Conservation (phyloP, 345 rosid species). For the Citrus medica region DNA sequence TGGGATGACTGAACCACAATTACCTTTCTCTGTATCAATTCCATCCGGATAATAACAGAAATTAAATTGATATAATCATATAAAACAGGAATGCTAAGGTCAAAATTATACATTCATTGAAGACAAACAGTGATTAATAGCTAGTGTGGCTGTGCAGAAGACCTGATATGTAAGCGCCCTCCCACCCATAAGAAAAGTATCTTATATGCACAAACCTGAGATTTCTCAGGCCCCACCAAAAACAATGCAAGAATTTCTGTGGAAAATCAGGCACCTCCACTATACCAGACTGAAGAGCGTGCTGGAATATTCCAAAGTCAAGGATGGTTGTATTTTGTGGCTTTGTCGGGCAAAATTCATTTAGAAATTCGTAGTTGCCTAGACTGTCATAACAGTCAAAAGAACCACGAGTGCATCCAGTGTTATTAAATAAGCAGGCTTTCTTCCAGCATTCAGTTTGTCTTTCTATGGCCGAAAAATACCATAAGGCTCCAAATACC, state of each 20-base stretch:
- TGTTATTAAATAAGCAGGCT: background rate
- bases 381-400: background rate
- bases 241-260: background rate
- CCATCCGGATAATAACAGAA: too few relatives aligned
- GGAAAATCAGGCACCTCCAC: background rate
- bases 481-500: slow-evolving; percentile 14
- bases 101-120: background rate
- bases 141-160: background rate
- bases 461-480: slow-evolving; percentile 1
- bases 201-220: background rate
- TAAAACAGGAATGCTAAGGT: too few relatives aligned
- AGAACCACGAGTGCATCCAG: background rate
- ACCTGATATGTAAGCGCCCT: too few relatives aligned
- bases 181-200: too few relatives aligned
- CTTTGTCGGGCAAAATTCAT: background rate
- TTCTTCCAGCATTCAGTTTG: slow-evolving; percentile 1
- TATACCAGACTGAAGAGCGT: background rate
- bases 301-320: background rate
- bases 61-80: too few relatives aligned
- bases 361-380: background rate
- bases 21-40: too few relatives aligned
- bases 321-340: background rate
- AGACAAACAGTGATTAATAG: background rate
- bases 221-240: background rate
- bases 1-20: too few relatives aligned